Conservation (phyloP, 306 rosid species). For the Gleditsia sinensis region DNA sequence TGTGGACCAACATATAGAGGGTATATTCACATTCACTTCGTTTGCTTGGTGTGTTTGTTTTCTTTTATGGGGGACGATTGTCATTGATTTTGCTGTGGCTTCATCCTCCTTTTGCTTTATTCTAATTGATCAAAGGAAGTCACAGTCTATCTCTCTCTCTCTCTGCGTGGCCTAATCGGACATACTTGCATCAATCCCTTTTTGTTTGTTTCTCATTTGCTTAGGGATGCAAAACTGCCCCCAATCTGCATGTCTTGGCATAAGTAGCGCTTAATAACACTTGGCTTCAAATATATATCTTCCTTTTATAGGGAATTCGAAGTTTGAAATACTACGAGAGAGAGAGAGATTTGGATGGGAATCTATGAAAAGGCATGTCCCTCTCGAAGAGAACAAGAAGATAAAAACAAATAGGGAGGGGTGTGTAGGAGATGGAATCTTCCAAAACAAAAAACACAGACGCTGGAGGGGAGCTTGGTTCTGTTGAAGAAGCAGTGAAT, state of each 20-base stretch:
- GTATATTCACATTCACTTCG: slow-evolving; percentile 31
- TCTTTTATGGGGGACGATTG: slow-evolving; percentile 22
- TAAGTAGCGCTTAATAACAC: too few species aligned
- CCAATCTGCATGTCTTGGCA: background rate
- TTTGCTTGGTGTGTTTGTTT: slow-evolving; percentile 20
- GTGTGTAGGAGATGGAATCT: background rate
- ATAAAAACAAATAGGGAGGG: background rate
- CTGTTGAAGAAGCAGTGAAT: background rate
- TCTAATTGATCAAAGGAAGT: too few species aligned
- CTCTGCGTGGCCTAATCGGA: too few species aligned
- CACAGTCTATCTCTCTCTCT: too few species aligned
- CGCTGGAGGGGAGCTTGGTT: background rate
- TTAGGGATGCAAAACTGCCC: background rate
- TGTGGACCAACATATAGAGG: slow-evolving; percentile 34
- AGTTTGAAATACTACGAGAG: background rate
- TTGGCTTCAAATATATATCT: background rate
- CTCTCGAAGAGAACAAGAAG: background rate
- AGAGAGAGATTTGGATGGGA: background rate
- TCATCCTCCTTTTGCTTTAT: slow-evolving; percentile 32
- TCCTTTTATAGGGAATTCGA: background rate
- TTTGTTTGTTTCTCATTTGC: background rate
- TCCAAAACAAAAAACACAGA: slow-evolving; percentile 7
- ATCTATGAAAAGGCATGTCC: background rate
- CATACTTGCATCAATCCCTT: too few species aligned
- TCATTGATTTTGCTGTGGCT: slow-evolving; percentile 21